Percentiles rank a stretch among this genome's conserved stretches.
phyloP scores from a whole-genome alignment of 2,329 filamentous ascomycete species.

The Ophiostoma australiae region DNA sequence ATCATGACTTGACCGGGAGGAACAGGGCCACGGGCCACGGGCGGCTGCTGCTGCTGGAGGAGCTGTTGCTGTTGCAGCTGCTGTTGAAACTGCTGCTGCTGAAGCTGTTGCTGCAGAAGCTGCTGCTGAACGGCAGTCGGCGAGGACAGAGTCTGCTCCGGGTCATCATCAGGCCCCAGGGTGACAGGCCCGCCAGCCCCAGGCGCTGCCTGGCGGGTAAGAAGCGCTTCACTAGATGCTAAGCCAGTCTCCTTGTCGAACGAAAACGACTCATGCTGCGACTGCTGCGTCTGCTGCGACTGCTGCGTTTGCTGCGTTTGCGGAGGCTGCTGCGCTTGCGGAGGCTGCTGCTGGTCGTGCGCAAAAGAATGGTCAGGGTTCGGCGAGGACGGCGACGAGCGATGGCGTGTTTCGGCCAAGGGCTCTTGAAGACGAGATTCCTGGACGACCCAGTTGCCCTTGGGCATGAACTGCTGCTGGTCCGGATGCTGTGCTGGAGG shows the following conservation, averaged over 20 bases:
- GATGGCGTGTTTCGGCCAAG: constrained; percentile 13
- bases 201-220: constrained; percentile 16
- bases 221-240: constrained; percentile 6
- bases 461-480: constrained; percentile 14
- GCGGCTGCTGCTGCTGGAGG: constrained; percentile 14
- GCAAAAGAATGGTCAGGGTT: constrained; percentile 13
- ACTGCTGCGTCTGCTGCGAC: constrained; percentile 20
- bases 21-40: background rate
- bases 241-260: constrained; percentile 51
- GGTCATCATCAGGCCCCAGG: background rate
- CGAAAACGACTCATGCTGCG: constrained; percentile 33
- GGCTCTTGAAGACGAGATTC: constrained; percentile 17
- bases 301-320: constrained; percentile 14
- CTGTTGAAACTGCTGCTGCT: constrained; percentile 4
- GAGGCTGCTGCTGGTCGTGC: constrained; percentile 10
- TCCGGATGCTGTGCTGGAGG: background rate
- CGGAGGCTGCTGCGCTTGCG: constrained; percentile 17
- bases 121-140: background rate
- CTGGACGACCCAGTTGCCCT: constrained; percentile 13
- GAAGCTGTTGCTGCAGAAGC: background rate
- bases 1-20: constrained; percentile 8
- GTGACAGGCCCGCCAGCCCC: background rate
- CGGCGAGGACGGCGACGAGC: background rate
- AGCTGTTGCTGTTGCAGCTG: constrained; percentile 17
- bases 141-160: background rate